phyloP scores from a whole-genome alignment of 352 stramenopile genomes.

The Phytopythium litorale region DNA sequence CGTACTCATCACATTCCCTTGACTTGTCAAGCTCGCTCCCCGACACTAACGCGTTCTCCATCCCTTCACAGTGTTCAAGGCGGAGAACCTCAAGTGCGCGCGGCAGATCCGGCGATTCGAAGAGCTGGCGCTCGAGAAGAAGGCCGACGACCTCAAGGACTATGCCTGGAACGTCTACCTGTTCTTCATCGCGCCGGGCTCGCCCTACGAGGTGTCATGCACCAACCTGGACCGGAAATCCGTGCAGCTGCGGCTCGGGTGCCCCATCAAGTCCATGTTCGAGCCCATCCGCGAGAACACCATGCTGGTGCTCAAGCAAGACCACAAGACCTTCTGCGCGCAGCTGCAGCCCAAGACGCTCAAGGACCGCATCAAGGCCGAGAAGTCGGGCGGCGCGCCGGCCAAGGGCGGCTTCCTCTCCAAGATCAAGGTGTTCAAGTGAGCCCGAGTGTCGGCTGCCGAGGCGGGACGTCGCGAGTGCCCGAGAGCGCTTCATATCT shows the following conservation, averaged over 20 bases:
- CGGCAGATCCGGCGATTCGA: slow-evolving; percentile 79
- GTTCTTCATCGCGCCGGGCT: slow-evolving; percentile 77
- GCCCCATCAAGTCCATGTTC: slow-evolving; percentile 78
- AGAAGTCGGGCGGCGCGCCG: slow-evolving; percentile 34
- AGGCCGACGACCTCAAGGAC: slow-evolving; percentile 70
- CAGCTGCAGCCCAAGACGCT: slow-evolving; percentile 69
- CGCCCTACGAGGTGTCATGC: slow-evolving; percentile 78
- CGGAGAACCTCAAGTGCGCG: slow-evolving; percentile 81
- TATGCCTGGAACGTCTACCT: slow-evolving; percentile 80
- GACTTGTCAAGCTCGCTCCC: background rate
- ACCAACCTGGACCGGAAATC: slow-evolving; percentile 80
- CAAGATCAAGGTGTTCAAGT: slow-evolving; percentile 69
- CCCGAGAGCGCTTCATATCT: background rate
- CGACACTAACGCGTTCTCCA: background rate
- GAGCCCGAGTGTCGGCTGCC: background rate
- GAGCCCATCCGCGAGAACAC: slow-evolving; percentile 85
- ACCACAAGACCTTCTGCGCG: slow-evolving; percentile 76
- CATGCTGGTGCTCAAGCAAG: slow-evolving; percentile 80
- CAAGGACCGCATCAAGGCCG: slow-evolving; percentile 69
- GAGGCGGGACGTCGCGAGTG: background rate
- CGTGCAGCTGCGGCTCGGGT: slow-evolving; percentile 75
- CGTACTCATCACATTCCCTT: slow-evolving; percentile 8
- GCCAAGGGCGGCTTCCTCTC: slow-evolving; percentile 61
- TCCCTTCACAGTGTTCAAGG: slow-evolving; percentile 62
- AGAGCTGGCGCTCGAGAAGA: slow-evolving; percentile 65